Evolutionary conservation across 2,329 filamentous ascomycete genomes (phyloP), one percentile per base, ranked within the genome.

Genomic region (Fusarium setosum): DNA sequence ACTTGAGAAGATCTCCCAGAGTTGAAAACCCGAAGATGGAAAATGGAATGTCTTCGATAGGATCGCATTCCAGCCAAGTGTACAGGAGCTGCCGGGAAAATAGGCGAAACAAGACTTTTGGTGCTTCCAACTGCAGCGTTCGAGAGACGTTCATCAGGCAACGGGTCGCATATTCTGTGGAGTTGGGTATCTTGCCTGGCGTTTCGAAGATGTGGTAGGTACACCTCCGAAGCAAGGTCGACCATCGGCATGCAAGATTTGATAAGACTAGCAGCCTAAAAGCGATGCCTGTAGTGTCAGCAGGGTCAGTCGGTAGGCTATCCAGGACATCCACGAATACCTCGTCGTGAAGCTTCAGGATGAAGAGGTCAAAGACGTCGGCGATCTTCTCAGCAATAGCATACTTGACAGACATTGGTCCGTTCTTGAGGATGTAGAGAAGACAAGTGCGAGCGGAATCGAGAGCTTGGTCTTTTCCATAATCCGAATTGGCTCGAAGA

Each of bases 201-300:
- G 91, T 93, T 75, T 98, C 96, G 70, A 98, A 97, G 20, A 98
- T 94, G 75, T 96, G 92, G 75, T 97, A 99, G 17, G 97, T 92
- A 67, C 93, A 94, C 65, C 92, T 89, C 50, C 94, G 90, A 40
- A 97, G 84, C 18, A 98, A 83, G 1, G 94, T 97, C 59, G 93
- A 90, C 92, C 95, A 98, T 49, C 83, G 81, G 26, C 93, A 92
- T 21, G 92, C 96, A 58, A 99, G 81, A 55, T 89, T 88, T 2
- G 91, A 88, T 11, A 98, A 81, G 9, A 93, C 87, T 63, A 92
- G 87, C 4, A 98, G 80, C 6, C 96, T 90, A 65, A 97, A 86
- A 1, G 93, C 92, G 68, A 98, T 95, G 0, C 94, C 95, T 76
- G 97, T 94, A 12, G 84, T 79, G 76, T 89, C 90, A 29, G 89